A percentile compares a stretch with the other conserved stretches of the same genome.
phyloP scores from a whole-genome alignment of 495 filamentous ascomycete species.

The Penicillium paradoxum region DNA sequence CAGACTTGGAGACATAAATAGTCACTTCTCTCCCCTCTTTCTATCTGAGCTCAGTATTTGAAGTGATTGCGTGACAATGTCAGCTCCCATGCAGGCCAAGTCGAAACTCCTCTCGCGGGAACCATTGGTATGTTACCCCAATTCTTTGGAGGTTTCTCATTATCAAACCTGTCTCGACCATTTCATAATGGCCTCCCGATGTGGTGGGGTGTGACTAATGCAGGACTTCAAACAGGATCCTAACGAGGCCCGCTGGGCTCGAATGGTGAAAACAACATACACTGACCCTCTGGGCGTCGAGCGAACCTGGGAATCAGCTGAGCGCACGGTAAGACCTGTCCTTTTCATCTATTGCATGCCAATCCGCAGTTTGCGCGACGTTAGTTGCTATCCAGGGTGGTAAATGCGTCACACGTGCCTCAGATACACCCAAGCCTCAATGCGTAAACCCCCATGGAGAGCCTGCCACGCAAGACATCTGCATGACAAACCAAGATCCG shows the following conservation, averaged over 20 bases:
- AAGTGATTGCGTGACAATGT: conserved; percentile 9
- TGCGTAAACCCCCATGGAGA: too few species aligned
- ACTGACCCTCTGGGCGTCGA: conserved; percentile 61
- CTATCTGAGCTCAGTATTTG: neutral
- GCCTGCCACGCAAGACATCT: too few species aligned
- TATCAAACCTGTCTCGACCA: too few species aligned
- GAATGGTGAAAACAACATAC: conserved; percentile 67
- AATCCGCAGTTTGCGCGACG: conserved; percentile 3
- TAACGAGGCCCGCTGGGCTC: conserved; percentile 69
- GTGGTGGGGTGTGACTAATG: neutral
- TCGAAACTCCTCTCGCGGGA: conserved; percentile 48
- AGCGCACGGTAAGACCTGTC: conserved; percentile 49
- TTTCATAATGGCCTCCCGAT: too few species aligned
- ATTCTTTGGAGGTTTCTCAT: too few species aligned
- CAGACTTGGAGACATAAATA: neutral
- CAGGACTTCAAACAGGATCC: conserved; percentile 25
- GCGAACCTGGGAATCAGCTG: conserved; percentile 78
- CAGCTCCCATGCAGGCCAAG: conserved; percentile 19
- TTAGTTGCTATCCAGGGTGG: neutral
- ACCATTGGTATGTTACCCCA: conserved; percentile 37
- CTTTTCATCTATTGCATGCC: neutral
- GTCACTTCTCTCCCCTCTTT: neutral
- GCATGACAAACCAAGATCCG: neutral
- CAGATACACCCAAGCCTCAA: neutral
- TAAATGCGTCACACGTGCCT: neutral